These are phyloP conservation scores for Candida mesenterica DNA, from an alignment of 1,139 yeast species.

Conservation along the genomic window DNA sequence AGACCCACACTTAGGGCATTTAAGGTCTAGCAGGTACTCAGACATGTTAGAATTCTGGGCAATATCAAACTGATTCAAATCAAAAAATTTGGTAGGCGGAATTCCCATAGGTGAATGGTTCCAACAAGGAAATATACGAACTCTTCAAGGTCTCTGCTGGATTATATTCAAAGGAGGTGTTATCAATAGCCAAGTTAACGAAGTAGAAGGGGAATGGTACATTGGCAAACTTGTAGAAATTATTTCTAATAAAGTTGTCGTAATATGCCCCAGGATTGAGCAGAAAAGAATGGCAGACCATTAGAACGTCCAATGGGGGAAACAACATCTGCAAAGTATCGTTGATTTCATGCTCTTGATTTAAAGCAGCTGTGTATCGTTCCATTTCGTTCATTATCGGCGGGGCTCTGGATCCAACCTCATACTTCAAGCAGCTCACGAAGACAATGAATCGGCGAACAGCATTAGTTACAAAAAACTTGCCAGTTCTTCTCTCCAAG, in stretches of 20 bases:
- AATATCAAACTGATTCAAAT: too few species aligned
- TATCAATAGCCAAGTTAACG: slow-evolving; percentile 19
- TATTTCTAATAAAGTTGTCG: slow-evolving; percentile 24
- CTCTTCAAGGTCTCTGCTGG: slow-evolving; percentile 5
- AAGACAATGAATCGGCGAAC: slow-evolving; percentile 9
- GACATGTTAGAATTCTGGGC: slow-evolving; percentile 3
- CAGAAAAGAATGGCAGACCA: slow-evolving; percentile 37
- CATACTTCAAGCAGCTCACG: slow-evolving; percentile 6
- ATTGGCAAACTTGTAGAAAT: slow-evolving; percentile 18
- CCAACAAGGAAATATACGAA: neutral
- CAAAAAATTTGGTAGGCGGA: neutral
- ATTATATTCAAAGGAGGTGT: slow-evolving; percentile 17
- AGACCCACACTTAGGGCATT: slow-evolving; percentile 21
- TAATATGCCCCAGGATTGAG: slow-evolving; percentile 24
- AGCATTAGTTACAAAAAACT: slow-evolving; percentile 9
- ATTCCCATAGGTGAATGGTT: neutral
- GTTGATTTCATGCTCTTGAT: too few species aligned
- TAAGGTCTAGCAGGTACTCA: slow-evolving; percentile 8
- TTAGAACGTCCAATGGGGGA: slow-evolving; percentile 34
- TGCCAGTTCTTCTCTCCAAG: slow-evolving; percentile 7
- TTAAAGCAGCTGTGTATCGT: neutral
- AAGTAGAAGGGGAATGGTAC: slow-evolving; percentile 25
- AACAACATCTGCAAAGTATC: slow-evolving; percentile 9
- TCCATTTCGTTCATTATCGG: neutral
- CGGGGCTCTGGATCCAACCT: neutral